These are phyloP conservation scores for Coemansia sp. DNA, from an alignment of 371 early-diverging fungal species.

Conservation along the genomic window DNA sequence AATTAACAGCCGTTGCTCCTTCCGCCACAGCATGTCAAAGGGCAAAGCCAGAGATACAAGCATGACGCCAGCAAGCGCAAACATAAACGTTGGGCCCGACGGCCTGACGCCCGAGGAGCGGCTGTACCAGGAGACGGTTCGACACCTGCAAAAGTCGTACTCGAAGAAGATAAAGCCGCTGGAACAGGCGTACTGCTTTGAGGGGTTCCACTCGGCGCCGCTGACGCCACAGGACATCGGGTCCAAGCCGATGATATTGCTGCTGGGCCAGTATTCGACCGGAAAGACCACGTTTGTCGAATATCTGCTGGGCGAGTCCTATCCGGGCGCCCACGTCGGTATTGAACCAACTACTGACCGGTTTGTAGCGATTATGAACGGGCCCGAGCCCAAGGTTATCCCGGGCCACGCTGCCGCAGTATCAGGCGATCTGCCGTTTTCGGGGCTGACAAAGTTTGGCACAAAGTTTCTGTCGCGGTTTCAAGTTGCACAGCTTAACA, in stretches of 20 bases:
- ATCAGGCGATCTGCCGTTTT: constrained; percentile 77
- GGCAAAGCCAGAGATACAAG: constrained; percentile 28
- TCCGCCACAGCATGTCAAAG: constrained; percentile 2
- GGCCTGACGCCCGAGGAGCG: constrained; percentile 46
- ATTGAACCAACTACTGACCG: constrained; percentile 85
- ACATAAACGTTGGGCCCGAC: constrained; percentile 25
- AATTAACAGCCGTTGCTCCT: background rate
- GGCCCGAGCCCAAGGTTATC: constrained; percentile 66
- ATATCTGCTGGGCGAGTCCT: constrained; percentile 74
- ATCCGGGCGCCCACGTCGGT: constrained; percentile 84
- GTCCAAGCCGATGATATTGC: constrained; percentile 82
- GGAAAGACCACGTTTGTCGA: constrained; percentile 86
- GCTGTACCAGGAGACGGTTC: constrained; percentile 61
- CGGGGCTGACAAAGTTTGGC: constrained; percentile 74
- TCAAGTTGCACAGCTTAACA: constrained; percentile 78
- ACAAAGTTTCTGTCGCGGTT: constrained; percentile 78
- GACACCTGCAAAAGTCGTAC: constrained; percentile 67
- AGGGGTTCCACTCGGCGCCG: constrained; percentile 75
- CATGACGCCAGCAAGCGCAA: constrained; percentile 10
- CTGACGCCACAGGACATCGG: constrained; percentile 76
- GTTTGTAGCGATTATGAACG: constrained; percentile 83
- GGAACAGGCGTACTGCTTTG: constrained; percentile 75
- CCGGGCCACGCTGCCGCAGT: constrained; percentile 92
- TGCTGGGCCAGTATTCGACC: constrained; percentile 84
- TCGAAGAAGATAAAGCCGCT: constrained; percentile 69